Conservation (phyloP, 208 protist genomes). For the Trypanosoma lewisi region DNA sequence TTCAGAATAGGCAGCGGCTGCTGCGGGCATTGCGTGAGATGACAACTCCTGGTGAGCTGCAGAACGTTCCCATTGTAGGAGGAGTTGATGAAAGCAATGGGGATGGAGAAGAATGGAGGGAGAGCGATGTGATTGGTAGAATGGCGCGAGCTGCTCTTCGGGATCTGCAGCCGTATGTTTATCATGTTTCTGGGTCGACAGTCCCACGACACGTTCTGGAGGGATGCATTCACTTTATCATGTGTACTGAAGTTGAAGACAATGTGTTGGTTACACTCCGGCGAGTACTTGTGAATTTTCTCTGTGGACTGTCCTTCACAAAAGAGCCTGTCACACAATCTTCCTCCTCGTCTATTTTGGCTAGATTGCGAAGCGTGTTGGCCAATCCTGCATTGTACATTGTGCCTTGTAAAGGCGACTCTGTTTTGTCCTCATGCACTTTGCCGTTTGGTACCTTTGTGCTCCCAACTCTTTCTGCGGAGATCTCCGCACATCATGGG, state of each 20-base stretch:
- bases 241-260: conserved; percentile 54
- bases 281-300: conserved; percentile 31
- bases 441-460: conserved; percentile 10
- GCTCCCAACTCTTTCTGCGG: conserved; percentile 9
- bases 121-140: conserved; percentile 11
- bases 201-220: conserved; percentile 18
- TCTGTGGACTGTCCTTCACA: conserved; percentile 5
- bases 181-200: not conserved
- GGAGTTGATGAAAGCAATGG: not conserved
- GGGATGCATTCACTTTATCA: conserved; percentile 45
- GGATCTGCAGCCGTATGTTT: conserved; percentile 5
- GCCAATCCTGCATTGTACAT: conserved; percentile 6
- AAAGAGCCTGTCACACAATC: not conserved
- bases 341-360: conserved; percentile 8
- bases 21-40: conserved; percentile 17
- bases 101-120: not conserved
- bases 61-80: not conserved
- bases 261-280: conserved; percentile 28
- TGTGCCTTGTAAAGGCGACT: conserved; percentile 5
- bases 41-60: conserved; percentile 15
- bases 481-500: conserved; percentile 5
- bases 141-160: conserved; percentile 5
- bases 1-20: conserved; percentile 9
- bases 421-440: not conserved
- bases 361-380: not conserved